Evolutionary conservation across 1,284 basidiomycete genomes (phyloP).

Genomic region (Schizopora paradoxa): DNA sequence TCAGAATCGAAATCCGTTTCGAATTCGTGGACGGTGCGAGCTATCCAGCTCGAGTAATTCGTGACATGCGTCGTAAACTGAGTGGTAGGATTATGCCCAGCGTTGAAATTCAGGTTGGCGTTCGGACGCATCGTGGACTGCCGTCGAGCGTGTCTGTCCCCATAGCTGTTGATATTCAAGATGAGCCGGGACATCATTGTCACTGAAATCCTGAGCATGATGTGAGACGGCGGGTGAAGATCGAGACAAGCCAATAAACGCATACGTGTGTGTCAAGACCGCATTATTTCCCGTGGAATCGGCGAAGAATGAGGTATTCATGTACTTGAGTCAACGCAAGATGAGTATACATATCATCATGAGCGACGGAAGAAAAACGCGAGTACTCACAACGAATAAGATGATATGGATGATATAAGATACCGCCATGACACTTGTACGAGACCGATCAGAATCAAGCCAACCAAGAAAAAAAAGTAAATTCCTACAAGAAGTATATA

Average conservation of each 20-base stretch:
- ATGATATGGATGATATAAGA: conserved; percentile 5
- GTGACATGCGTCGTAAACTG: conserved; percentile 13
- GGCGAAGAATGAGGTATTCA: not conserved
- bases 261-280: conserved; percentile 13
- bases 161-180: conserved; percentile 11
- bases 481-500: conserved; percentile 10
- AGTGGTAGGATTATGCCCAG: not conserved
- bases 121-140: not conserved
- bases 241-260: not conserved
- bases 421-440: conserved; percentile 7
- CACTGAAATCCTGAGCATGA: conserved; percentile 5
- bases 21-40: conserved; percentile 6
- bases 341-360: not conserved
- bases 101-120: no score
- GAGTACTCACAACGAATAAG: not conserved
- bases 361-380: not conserved
- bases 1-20: not conserved
- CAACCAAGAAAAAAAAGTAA: not conserved
- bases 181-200: conserved; percentile 14
- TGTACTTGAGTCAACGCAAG: not conserved
- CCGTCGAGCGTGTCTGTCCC: not conserved
- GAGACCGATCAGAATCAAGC: not conserved
- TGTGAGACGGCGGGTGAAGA: not conserved
- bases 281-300: conserved; percentile 10
- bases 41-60: conserved; percentile 9